Percentiles rank a stretch among this genome's conserved stretches.
These are phyloP conservation scores for Asterophora parasitica DNA, from an alignment of 768 basidiomycete species.

Conservation along the genomic window DNA sequence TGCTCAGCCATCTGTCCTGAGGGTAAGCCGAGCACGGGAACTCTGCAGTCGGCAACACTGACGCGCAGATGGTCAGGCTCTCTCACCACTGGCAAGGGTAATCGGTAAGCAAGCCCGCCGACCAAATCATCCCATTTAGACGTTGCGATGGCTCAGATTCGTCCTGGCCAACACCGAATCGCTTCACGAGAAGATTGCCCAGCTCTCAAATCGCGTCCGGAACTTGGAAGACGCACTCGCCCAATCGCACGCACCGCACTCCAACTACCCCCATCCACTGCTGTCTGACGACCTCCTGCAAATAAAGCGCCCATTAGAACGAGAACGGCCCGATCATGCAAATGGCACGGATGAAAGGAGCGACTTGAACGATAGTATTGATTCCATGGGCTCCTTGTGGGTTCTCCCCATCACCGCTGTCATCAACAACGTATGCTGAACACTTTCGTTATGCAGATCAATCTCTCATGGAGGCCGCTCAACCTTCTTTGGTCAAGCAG, in stretches of 20 bases:
- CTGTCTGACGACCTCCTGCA: slow-evolving; percentile 56
- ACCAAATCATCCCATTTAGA: slow-evolving; percentile 2
- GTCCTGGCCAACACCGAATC: slow-evolving; percentile 68
- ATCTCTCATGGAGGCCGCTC: slow-evolving; percentile 59
- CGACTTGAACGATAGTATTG: slow-evolving; percentile 52
- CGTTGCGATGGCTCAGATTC: slow-evolving; percentile 36
- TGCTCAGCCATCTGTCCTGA: slow-evolving; percentile 64
- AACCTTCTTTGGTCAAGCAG: slow-evolving; percentile 61
- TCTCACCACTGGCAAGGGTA: slow-evolving; percentile 69
- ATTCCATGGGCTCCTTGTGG: slow-evolving; percentile 63
- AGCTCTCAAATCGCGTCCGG: slow-evolving; percentile 56
- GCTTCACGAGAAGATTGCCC: slow-evolving; percentile 63
- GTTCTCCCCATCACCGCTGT: slow-evolving; percentile 18
- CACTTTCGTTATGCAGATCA: slow-evolving; percentile 34
- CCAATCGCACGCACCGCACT: slow-evolving; percentile 44
- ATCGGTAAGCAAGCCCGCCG: slow-evolving; percentile 39
- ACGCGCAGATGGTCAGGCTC: slow-evolving; percentile 38
- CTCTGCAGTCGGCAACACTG: slow-evolving; percentile 11
- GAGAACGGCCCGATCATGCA: slow-evolving; percentile 42
- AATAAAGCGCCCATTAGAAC: slow-evolving; percentile 64
- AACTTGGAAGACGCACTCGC: slow-evolving; percentile 66
- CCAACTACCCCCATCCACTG: slow-evolving; percentile 50
- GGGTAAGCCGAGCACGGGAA: slow-evolving; percentile 28
- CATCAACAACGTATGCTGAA: slow-evolving; percentile 14
- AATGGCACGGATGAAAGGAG: slow-evolving; percentile 35